Conservation (phyloP, 495 filamentous ascomycete genomes). For the Lasiosphaeria ovina region DNA sequence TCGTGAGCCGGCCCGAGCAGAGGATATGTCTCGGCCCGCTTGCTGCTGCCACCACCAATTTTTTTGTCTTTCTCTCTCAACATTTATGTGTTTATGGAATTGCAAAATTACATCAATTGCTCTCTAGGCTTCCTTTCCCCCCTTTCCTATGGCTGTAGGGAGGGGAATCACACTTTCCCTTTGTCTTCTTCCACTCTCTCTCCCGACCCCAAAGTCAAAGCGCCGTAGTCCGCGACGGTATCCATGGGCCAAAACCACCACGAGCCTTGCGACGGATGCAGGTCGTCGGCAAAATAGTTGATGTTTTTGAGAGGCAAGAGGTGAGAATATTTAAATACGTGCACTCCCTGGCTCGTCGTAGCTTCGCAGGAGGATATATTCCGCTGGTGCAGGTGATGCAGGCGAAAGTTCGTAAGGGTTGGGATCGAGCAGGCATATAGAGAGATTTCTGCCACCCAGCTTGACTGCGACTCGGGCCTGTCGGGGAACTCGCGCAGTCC, state of each 20-base stretch:
- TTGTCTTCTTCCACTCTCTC: no score
- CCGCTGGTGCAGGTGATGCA: not conserved
- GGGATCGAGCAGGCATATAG: not conserved
- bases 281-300: not conserved
- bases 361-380: not conserved
- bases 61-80: no score
- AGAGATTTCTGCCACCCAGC: not conserved
- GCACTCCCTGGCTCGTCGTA: not conserved
- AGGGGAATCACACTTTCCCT: no score
- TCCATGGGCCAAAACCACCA: constrained; percentile 6
- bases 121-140: no score
- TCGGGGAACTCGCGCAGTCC: not conserved
- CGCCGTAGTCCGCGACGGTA: not conserved
- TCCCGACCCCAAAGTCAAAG: not conserved
- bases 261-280: not conserved
- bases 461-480: not conserved
- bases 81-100: no score
- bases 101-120: no score
- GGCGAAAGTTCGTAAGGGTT: not conserved
- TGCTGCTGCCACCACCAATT: no score
- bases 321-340: not conserved
- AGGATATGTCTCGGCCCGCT: no score
- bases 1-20: no score
- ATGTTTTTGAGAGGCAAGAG: not conserved
- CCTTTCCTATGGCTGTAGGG: no score